Base-by-base conservation (phyloP, 768 basidiomycete genomes). In the Phaffia tasmanica region DNA sequence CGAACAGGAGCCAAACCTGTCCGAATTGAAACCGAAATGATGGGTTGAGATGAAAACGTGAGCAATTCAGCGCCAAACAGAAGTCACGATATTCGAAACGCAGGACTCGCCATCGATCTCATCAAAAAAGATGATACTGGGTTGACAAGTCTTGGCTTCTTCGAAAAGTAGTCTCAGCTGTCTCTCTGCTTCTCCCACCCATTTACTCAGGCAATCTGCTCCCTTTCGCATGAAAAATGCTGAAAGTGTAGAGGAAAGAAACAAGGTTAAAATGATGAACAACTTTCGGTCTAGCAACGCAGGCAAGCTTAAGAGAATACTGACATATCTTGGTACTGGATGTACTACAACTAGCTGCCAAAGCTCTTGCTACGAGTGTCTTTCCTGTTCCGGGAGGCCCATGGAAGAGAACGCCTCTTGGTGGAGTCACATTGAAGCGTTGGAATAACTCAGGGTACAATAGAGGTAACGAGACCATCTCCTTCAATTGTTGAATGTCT, bases 181-280 rank as follows among this genome's bases (percentile, higher is more conserved):
- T 1, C 95, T 85, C 74, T 98, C 95, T 6, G 95, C 94, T 78
- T 99, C 95, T 62, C 95, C 95, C 16, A 99, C 95, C 94, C 94
- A 99, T 79, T 99, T 99, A 8, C 91, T 93, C 32, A 98, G 81
- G 71, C 88, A 89, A 76, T 99, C 95, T 46, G 95, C 95, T 23
- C 95, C 95, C 78, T 99, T 99, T 58, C 95, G 86, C 95, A 99
- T 98, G 81, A 94, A 99, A 80, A 99, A 99, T 1, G 95, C 92
- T 93, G 71, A 48, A 19, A 30, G 25, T 51, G 48, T 25, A 49
- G 35, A 61, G 60, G 25, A 29, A 46, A 66, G 50, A 66, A 57
- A 46, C 30, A 57, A 27, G 57, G 29, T n/a, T 21, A 55, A 18
- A 25, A 19, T 47, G 54, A 51, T 29, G 8, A 32, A 16, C 14